phyloP scores from a whole-genome alignment of 441 rosid species.

The Populus tomentosa region DNA sequence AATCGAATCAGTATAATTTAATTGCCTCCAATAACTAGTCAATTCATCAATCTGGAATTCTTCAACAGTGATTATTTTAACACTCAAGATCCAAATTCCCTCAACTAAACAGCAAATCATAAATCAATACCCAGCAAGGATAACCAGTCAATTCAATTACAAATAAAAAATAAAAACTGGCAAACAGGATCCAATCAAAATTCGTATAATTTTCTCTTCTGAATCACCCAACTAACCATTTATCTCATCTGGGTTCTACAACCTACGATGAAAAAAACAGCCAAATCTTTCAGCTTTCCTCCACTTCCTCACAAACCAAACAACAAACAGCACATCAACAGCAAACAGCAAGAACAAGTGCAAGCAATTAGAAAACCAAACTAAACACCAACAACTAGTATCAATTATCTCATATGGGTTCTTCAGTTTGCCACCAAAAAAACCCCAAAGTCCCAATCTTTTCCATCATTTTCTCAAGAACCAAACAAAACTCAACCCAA shows the following conservation, averaged over 20 bases:
- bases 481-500: not conserved
- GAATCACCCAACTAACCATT: not conserved
- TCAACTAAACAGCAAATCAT: not conserved
- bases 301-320: not conserved
- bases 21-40: not conserved
- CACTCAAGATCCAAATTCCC: not conserved
- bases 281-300: not conserved
- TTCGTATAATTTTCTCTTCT: not conserved
- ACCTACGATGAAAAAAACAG: not conserved
- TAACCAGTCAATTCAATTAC: not conserved
- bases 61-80: not conserved
- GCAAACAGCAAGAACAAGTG: not conserved
- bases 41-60: not conserved
- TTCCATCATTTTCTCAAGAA: not conserved
- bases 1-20: not conserved
- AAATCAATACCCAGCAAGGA: not conserved
- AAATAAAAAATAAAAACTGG: not conserved
- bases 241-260: not conserved
- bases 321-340: not conserved
- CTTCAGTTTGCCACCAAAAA: not conserved
- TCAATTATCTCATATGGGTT: constrained; percentile 2
- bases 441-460: not conserved
- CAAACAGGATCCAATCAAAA: not conserved
- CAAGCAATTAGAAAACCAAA: constrained; percentile 2
- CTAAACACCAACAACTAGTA: not conserved